Evolutionary conservation across 805 yeast species (phyloP), one percentile per base, ranked within the genome.

Genomic region (Ogataea ganodermae): DNA sequence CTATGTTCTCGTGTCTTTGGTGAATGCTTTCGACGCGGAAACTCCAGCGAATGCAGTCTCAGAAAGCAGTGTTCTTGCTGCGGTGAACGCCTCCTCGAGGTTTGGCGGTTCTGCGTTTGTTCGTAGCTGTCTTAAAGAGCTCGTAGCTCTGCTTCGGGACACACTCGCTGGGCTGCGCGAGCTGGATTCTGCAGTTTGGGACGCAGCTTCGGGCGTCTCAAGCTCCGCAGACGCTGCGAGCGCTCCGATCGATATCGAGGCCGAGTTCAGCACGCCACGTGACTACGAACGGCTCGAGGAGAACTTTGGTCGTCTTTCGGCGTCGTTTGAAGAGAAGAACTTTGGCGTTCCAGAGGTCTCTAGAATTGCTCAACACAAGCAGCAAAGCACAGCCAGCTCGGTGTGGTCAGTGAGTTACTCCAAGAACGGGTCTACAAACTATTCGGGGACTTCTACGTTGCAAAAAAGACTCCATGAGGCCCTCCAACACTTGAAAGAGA

Each of bases 1-100:
- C 60, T 94, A 85, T 57, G 64, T 84, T 12, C 61, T 94, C 31
- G 82, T 84, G 0, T 74, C 84, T 0, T 65, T 94, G 36, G 82
- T 57, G 18, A 58, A 55, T 27, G 47, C 56, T 4, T 56, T 64
- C 26, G 61, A 55, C 16, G 42, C 53, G 21, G 56, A 51, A 13
- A 51, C 82, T 4, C 68, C 76, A 3, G 56, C 75, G 20, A 56
- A 51, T 30, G 67, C 73, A 7, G 95, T 97, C 3, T 74, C 76
- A 0, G 83, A 80, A 46, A 67, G 80, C 0, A 68, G 74, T 4
- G 83, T 81, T 21, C 79, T 87, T 4, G 41, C 70, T 75, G 26
- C 72, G 69, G 21, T 73, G 71, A 45, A 73, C 66, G 48, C 72
- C 66, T 48, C 70, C 73, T 36, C 74, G 82, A 18, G 84, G 79